Evolutionary conservation across 768 basidiomycete genomes (phyloP).

Genomic region (Lactarius deliciosus): DNA sequence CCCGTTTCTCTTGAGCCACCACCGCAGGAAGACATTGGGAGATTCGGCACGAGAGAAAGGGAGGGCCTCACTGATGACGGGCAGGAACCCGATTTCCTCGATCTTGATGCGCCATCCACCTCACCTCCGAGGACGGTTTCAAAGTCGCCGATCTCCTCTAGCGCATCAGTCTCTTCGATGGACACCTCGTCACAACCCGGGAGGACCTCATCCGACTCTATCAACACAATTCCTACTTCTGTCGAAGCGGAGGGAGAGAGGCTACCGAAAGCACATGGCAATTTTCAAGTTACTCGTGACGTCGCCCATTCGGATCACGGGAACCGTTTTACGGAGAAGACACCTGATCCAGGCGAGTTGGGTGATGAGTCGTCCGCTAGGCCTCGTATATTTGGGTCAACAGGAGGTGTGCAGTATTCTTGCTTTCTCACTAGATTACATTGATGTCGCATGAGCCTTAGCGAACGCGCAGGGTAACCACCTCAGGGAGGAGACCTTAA

Average conservation of each 20-base stretch:
- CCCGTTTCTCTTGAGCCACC: conserved; percentile 36
- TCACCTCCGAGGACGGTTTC: background rate
- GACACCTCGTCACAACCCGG: conserved; percentile 4
- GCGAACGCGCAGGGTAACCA: conserved; percentile 86
- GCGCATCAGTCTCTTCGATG: conserved; percentile 5
- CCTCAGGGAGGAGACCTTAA: conserved; percentile 33
- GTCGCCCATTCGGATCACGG: conserved; percentile 30
- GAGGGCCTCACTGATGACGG: conserved; percentile 28
- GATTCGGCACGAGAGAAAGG: conserved; percentile 45
- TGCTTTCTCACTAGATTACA: background rate
- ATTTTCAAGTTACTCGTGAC: conserved; percentile 13
- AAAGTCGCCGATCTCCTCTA: background rate
- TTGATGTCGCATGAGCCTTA: conserved; percentile 55
- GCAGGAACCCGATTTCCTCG: conserved; percentile 79
- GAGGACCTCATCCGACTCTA: conserved; percentile 31
- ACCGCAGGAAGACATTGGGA: conserved; percentile 37
- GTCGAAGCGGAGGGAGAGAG: conserved; percentile 34
- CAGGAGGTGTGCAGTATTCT: conserved; percentile 16
- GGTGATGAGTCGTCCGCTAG: conserved; percentile 55
- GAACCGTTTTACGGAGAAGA: conserved; percentile 22
- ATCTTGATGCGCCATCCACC: conserved; percentile 58
- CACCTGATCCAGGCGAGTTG: conserved; percentile 7
- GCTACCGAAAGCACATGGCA: conserved; percentile 34
- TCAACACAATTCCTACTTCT: conserved; percentile 31
- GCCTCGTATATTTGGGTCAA: conserved; percentile 44